Percentiles rank a stretch among this genome's conserved stretches.
These are phyloP conservation scores for Termitomyces sp. DNA, from an alignment of 768 basidiomycete genomes.

Conservation along the genomic window DNA sequence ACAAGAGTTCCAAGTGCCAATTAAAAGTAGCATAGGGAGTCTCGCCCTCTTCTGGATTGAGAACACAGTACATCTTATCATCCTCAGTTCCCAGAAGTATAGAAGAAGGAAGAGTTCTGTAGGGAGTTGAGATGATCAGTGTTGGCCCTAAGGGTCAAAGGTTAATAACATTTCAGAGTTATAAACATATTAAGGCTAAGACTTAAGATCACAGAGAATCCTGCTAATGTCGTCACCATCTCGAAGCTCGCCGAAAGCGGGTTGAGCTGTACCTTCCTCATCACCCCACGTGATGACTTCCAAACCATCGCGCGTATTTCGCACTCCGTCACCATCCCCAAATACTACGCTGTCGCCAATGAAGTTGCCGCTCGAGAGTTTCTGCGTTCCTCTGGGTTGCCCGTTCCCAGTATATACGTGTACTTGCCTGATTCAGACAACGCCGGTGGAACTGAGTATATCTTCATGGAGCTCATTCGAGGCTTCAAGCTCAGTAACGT, in stretches of 20 bases:
- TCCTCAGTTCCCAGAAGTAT: neutral
- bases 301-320: neutral
- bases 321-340: neutral
- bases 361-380: neutral
- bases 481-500: neutral
- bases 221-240: neutral
- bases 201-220: no score
- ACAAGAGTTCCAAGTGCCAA: neutral
- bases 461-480: neutral
- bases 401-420: neutral
- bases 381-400: neutral
- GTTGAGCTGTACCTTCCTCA: neutral
- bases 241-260: neutral
- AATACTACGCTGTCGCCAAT: neutral
- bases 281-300: neutral
- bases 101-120: neutral
- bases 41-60: neutral
- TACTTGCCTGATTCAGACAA: neutral
- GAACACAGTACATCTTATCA: neutral
- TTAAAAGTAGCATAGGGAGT: neutral
- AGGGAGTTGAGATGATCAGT: neutral
- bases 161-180: no score
- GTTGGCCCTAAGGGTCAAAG: no score
- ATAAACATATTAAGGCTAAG: no score
- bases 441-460: neutral